A percentile compares a stretch with the other conserved stretches of the same genome.
Evolutionary conservation across 148 eudicot genomes (phyloP).

Genomic region (Silene uniflora): DNA sequence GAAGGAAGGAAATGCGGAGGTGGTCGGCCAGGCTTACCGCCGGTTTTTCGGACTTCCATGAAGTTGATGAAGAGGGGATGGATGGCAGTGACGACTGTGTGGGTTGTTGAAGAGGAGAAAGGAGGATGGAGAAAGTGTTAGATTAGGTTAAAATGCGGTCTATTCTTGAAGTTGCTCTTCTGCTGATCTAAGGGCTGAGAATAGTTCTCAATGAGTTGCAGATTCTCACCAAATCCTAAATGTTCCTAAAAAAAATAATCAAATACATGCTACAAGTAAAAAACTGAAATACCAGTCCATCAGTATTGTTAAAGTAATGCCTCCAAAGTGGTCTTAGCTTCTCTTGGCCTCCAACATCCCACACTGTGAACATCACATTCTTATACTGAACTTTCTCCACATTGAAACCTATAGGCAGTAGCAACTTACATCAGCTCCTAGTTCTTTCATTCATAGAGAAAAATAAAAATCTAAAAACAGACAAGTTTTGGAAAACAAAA

Average conservation of each 20-base stretch:
- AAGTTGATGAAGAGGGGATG: too few species aligned
- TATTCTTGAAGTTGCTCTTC: not conserved
- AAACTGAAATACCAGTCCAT: constrained; percentile 71
- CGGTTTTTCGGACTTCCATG: too few species aligned
- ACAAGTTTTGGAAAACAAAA: not conserved
- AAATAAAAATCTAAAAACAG: not conserved
- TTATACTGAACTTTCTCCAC: constrained; percentile 99
- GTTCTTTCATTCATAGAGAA: not conserved
- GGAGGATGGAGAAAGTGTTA: too few species aligned
- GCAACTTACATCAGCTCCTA: constrained; percentile 1
- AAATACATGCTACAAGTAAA: not conserved
- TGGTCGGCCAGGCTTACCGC: too few species aligned
- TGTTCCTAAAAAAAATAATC: not conserved
- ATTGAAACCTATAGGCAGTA: constrained; percentile 68
- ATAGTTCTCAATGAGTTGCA: not conserved
- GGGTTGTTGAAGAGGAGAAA: too few species aligned
- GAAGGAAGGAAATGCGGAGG: too few species aligned
- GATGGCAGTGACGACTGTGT: too few species aligned
- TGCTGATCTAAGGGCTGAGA: not conserved
- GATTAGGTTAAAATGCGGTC: not conserved
- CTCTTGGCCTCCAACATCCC: constrained; percentile 99
- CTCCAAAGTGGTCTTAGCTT: constrained; percentile 97
- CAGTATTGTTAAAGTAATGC: constrained; percentile 97
- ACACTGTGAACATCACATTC: constrained; percentile 94
- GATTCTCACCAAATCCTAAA: not conserved